These are phyloP conservation scores for Xylariaceae sp. DNA, from an alignment of 2,329 filamentous ascomycete genomes.

Conservation along the genomic window DNA sequence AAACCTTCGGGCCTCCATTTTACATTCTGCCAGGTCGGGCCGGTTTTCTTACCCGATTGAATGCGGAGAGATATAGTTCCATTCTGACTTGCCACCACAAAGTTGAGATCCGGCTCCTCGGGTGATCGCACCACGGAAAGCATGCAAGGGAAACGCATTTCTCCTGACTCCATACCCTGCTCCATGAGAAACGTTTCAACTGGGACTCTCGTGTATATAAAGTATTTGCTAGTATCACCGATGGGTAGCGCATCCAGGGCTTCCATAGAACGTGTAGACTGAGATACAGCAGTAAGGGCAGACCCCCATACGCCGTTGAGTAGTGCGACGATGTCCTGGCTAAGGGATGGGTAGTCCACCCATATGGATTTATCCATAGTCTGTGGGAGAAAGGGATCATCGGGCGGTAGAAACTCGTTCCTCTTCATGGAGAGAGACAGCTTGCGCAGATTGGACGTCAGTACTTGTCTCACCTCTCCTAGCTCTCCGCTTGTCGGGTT, in stretches of 20 bases:
- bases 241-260: slow-evolving; percentile 68
- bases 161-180: slow-evolving; percentile 60
- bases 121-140: slow-evolving; percentile 68
- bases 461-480: slow-evolving; percentile 47
- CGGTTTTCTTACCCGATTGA: slow-evolving; percentile 59
- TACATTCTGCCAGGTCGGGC: slow-evolving; percentile 75
- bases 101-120: slow-evolving; percentile 62
- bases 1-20: slow-evolving; percentile 67
- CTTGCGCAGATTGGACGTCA: slow-evolving; percentile 64
- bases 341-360: slow-evolving; percentile 69
- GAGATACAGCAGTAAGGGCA: slow-evolving; percentile 43
- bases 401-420: slow-evolving; percentile 70
- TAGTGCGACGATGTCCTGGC: slow-evolving; percentile 64
- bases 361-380: slow-evolving; percentile 77
- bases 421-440: slow-evolving; percentile 77
- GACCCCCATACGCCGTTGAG: slow-evolving; percentile 57
- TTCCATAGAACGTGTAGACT: slow-evolving; percentile 42
- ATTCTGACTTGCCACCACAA: slow-evolving; percentile 73
- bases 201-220: slow-evolving; percentile 73
- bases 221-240: slow-evolving; percentile 66
- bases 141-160: slow-evolving; percentile 65
- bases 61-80: slow-evolving; percentile 70
- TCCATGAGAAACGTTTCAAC: slow-evolving; percentile 72
- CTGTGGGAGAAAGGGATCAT: slow-evolving; percentile 64
- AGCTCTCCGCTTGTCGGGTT: slow-evolving; percentile 42